Evolutionary conservation across 2,329 filamentous ascomycete genomes (phyloP).

Genomic region (Pestalotiopsis sp.): DNA sequence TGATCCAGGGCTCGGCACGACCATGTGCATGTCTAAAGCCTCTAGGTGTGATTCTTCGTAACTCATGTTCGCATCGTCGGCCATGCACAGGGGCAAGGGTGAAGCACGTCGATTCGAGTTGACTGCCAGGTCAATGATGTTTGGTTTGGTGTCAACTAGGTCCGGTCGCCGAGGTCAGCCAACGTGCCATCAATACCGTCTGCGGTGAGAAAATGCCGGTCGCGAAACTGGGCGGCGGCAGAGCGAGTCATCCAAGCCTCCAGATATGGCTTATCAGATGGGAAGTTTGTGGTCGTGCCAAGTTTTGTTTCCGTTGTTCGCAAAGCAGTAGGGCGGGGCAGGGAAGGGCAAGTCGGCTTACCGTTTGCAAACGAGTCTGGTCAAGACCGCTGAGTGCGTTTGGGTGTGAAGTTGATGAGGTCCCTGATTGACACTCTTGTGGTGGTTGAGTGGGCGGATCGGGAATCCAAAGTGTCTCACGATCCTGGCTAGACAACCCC

Average conservation of each 20-base stretch:
- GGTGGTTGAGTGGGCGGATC: conserved; percentile 16
- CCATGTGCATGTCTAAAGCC: conserved; percentile 33
- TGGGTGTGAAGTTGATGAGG: conserved; percentile 6
- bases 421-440: conserved; percentile 21
- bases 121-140: neutral
- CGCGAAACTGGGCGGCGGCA: no score
- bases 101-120: neutral
- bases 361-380: neutral
- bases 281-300: neutral
- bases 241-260: no score
- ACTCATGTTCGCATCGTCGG: conserved; percentile 38
- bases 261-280: no score
- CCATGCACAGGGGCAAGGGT: conserved; percentile 4
- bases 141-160: neutral
- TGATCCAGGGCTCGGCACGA: conserved; percentile 58
- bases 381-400: neutral
- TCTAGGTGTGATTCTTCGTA: conserved; percentile 37
- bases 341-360: neutral
- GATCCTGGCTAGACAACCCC: conserved; percentile 21
- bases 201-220: no score
- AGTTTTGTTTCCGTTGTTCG: neutral
- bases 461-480: conserved; percentile 27
- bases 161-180: no score
- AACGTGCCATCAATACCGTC: no score
- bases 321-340: neutral